phyloP scores from a whole-genome alignment of 331 rosid genomes.

The Quercus phellos region DNA sequence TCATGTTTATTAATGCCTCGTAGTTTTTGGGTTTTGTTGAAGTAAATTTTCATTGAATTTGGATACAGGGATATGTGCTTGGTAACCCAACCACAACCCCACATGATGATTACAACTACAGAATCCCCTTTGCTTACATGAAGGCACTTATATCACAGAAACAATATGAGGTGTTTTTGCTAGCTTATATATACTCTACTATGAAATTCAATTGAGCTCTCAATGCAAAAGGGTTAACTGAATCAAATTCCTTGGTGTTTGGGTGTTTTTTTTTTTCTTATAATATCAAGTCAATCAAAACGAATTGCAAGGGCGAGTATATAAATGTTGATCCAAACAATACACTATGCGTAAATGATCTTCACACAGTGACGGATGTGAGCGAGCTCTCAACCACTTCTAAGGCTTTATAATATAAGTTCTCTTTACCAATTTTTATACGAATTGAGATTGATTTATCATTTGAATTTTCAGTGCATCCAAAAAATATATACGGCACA shows the following conservation, averaged over 20 bases:
- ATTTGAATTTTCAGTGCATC: neutral
- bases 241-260: neutral
- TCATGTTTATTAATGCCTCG: neutral
- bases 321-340: slow-evolving; percentile 8
- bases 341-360: slow-evolving; percentile 5
- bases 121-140: too few species aligned
- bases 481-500: neutral
- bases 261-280: neutral
- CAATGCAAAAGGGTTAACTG: neutral
- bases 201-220: neutral
- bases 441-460: neutral
- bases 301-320: slow-evolving; percentile 8
- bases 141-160: too few species aligned
- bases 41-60: neutral
- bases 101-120: neutral
- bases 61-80: slow-evolving; percentile 13
- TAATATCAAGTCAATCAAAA: neutral
- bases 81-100: slow-evolving; percentile 12
- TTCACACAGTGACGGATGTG: neutral
- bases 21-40: neutral
- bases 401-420: neutral
- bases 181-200: neutral
- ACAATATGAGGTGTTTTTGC: neutral
- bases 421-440: neutral
- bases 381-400: neutral